Evolutionary conservation across 345 rosid genomes (phyloP).

Genomic region (Lumnitzera racemosa): DNA sequence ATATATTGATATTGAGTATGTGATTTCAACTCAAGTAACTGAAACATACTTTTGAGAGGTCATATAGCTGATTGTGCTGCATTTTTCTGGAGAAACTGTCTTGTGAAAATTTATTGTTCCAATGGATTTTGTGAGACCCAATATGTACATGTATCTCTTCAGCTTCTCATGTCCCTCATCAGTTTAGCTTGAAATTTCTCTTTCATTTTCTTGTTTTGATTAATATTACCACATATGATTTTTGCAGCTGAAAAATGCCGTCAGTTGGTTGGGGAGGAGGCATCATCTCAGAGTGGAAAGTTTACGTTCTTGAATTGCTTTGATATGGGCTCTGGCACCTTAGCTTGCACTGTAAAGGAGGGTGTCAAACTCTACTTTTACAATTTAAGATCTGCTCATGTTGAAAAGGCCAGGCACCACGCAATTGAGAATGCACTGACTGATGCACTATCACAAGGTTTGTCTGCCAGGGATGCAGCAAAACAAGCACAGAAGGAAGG

Average conservation of each 20-base stretch:
- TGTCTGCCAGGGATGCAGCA: constrained; percentile 58
- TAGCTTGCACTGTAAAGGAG: constrained; percentile 79
- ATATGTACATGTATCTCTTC: too few relatives aligned
- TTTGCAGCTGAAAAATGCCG: constrained; percentile 82
- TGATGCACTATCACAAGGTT: constrained; percentile 58
- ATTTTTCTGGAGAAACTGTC: too few relatives aligned
- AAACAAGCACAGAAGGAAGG: constrained; percentile 71
- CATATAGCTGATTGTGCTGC: too few relatives aligned
- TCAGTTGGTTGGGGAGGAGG: constrained; percentile 68
- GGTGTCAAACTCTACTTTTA: constrained; percentile 84
- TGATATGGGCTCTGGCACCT: constrained; percentile 80
- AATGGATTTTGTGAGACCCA: too few relatives aligned
- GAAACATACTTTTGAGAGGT: too few relatives aligned
- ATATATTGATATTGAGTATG: too few relatives aligned
- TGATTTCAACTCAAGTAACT: too few relatives aligned
- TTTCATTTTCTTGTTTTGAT: too few relatives aligned
- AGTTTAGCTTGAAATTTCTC: too few relatives aligned
- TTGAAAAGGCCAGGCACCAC: constrained; percentile 49
- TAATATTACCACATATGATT: neutral
- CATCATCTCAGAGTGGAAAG: constrained; percentile 83
- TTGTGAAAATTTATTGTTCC: too few relatives aligned
- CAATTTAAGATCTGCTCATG: constrained; percentile 72
- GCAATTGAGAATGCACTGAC: constrained; percentile 66
- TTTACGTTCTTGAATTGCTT: constrained; percentile 82
- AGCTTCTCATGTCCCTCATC: too few relatives aligned